Conservation (phyloP, 257 asterid genomes). For the Solanum virginianum region DNA sequence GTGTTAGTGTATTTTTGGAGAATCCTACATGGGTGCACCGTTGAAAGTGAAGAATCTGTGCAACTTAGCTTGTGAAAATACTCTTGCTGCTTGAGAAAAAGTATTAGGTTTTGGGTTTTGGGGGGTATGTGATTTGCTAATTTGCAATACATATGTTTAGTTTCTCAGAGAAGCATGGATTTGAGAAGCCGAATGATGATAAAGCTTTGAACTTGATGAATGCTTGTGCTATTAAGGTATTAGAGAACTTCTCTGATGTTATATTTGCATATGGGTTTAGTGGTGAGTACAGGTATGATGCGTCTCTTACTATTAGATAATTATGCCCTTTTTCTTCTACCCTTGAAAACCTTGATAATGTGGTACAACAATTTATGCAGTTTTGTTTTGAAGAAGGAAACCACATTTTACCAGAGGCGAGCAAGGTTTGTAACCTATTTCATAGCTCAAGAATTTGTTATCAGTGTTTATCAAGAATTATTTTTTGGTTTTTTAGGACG, state of each 20-base stretch:
- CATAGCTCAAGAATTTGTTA: background rate
- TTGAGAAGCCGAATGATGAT: conserved; percentile 57
- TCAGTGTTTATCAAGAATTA: background rate
- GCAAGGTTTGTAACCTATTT: conserved; percentile 36
- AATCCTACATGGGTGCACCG: no score
- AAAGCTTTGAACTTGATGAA: conserved; percentile 61
- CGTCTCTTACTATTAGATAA: background rate
- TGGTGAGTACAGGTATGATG: conserved; percentile 60
- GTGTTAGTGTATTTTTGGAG: no score
- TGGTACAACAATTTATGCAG: conserved; percentile 19
- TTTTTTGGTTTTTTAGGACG: background rate
- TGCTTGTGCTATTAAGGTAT: conserved; percentile 48
- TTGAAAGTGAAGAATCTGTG: no score
- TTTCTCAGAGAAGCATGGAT: conserved; percentile 62
- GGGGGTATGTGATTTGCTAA: background rate
- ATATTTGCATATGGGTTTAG: conserved; percentile 54
- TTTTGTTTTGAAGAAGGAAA: conserved; percentile 56
- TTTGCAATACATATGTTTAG: conserved; percentile 10
- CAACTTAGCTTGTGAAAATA: background rate
- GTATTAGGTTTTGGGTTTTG: background rate
- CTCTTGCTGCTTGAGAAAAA: background rate
- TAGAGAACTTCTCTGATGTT: conserved; percentile 73
- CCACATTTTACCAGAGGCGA: conserved; percentile 77
- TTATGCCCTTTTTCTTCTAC: background rate
- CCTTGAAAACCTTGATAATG: background rate